Evolutionary conservation across 345 rosid genomes (phyloP).

Genomic region (Citrus unshiu): DNA sequence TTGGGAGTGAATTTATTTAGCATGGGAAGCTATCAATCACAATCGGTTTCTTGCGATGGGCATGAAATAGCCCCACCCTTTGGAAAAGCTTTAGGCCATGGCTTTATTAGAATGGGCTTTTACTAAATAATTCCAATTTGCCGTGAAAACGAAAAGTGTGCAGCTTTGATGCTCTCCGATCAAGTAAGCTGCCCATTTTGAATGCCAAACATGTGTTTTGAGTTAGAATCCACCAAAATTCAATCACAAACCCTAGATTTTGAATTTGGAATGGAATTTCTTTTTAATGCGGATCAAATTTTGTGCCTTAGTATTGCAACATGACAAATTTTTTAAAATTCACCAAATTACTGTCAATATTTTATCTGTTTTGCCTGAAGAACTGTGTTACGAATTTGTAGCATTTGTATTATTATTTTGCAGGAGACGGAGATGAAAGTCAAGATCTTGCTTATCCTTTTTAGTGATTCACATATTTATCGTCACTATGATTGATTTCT

Average conservation of each 20-base stretch:
- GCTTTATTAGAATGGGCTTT: not conserved
- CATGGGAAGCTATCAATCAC: too few relatives aligned
- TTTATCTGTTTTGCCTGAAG: not conserved
- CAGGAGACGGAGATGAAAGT: constrained; percentile 50
- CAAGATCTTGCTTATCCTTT: constrained; percentile 64
- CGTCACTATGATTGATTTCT: not conserved
- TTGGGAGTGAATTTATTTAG: too few relatives aligned
- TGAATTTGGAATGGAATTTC: not conserved
- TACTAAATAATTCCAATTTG: not conserved
- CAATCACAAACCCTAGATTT: not conserved
- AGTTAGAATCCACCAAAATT: not conserved
- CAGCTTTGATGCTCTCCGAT: not conserved
- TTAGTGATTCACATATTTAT: constrained; percentile 1
- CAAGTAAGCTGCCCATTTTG: not conserved
- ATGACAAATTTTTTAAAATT: not conserved
- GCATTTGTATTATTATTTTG: not conserved
- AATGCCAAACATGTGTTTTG: not conserved
- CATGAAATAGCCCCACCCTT: too few relatives aligned
- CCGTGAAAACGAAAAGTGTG: not conserved
- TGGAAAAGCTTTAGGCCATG: not conserved
- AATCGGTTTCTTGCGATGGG: too few relatives aligned
- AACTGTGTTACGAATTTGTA: not conserved
- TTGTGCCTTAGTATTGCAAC: not conserved
- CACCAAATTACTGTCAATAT: not conserved
- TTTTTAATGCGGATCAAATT: not conserved